Evolutionary conservation across 2,329 filamentous ascomycete genomes (phyloP).

Genomic region (Pseudomassariella vexata): DNA sequence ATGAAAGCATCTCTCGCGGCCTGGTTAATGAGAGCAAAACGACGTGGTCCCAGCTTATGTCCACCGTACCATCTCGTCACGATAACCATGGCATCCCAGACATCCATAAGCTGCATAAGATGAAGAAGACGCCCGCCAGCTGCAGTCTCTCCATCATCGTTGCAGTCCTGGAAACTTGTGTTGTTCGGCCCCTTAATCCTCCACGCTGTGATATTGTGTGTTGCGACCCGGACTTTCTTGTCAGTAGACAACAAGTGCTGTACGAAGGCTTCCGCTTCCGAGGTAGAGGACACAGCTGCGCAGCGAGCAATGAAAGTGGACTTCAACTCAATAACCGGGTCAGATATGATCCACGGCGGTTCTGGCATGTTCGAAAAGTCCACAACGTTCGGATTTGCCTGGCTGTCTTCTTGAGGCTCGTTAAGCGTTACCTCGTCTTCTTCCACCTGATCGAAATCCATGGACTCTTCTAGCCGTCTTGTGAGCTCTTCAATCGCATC

Average conservation of each 20-base stretch:
- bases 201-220: slow-evolving; percentile 96
- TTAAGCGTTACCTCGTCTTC: slow-evolving; percentile 17
- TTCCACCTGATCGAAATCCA: slow-evolving; percentile 18
- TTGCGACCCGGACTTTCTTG: slow-evolving; percentile 77
- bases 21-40: slow-evolving; percentile 86
- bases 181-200: slow-evolving; percentile 61
- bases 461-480: slow-evolving; percentile 30
- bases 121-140: slow-evolving; percentile 81
- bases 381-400: not conserved
- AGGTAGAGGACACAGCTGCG: slow-evolving; percentile 61
- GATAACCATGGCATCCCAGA: slow-evolving; percentile 89
- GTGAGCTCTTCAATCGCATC: slow-evolving; percentile 78
- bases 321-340: slow-evolving; percentile 71
- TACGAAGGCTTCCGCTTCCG: slow-evolving; percentile 66
- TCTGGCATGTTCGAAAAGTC: slow-evolving; percentile 19
- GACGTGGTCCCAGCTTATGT: slow-evolving; percentile 77
- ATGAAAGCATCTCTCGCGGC: slow-evolving; percentile 81
- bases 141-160: slow-evolving; percentile 93
- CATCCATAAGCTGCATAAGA: slow-evolving; percentile 89
- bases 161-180: slow-evolving; percentile 75
- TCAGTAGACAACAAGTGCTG: slow-evolving; percentile 74
- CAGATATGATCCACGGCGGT: slow-evolving; percentile 68
- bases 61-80: slow-evolving; percentile 96
- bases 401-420: slow-evolving; percentile 8
- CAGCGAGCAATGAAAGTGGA: slow-evolving; percentile 82